Conservation (phyloP, 2,329 filamentous ascomycete genomes). For the Apiospora malaysiana region DNA sequence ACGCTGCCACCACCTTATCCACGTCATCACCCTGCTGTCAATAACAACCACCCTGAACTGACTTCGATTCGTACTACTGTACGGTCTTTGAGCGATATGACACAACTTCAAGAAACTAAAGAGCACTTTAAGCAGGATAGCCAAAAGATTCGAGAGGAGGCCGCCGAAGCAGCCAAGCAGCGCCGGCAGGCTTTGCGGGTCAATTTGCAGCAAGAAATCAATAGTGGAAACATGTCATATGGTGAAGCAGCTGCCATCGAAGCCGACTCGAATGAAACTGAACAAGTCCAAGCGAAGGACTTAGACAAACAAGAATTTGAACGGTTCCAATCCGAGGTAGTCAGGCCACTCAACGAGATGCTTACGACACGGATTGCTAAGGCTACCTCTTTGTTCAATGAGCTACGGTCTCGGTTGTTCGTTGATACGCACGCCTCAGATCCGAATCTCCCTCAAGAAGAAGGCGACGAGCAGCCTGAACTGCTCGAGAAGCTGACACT, state of each 20-base stretch:
- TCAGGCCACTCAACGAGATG: slow-evolving; percentile 83
- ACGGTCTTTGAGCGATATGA: slow-evolving; percentile 74
- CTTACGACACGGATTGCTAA: slow-evolving; percentile 76
- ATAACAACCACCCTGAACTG: slow-evolving; percentile 94
- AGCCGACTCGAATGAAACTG: slow-evolving; percentile 73
- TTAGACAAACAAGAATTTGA: slow-evolving; percentile 82
- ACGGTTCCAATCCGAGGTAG: slow-evolving; percentile 79
- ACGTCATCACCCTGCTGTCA: slow-evolving; percentile 91
- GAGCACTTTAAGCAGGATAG: slow-evolving; percentile 62
- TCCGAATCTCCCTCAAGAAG: slow-evolving; percentile 88
- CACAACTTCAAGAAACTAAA: slow-evolving; percentile 73
- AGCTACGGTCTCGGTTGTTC: slow-evolving; percentile 74
- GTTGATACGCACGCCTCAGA: slow-evolving; percentile 71
- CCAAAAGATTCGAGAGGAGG: slow-evolving; percentile 64
- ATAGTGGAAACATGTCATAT: slow-evolving; percentile 79
- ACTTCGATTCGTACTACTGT: slow-evolving; percentile 76
- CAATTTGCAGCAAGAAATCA: slow-evolving; percentile 81
- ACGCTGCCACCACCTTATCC: slow-evolving; percentile 94
- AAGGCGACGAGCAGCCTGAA: slow-evolving; percentile 94
- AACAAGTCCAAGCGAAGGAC: slow-evolving; percentile 73
- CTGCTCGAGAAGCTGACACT: slow-evolving; percentile 92
- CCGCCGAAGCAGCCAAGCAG: slow-evolving; percentile 53
- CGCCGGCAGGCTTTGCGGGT: slow-evolving; percentile 69
- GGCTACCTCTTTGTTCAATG: slow-evolving; percentile 78
- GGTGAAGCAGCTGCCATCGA: slow-evolving; percentile 84